Conservation (phyloP, 306 rosid species). For the Prunus mongolica region DNA sequence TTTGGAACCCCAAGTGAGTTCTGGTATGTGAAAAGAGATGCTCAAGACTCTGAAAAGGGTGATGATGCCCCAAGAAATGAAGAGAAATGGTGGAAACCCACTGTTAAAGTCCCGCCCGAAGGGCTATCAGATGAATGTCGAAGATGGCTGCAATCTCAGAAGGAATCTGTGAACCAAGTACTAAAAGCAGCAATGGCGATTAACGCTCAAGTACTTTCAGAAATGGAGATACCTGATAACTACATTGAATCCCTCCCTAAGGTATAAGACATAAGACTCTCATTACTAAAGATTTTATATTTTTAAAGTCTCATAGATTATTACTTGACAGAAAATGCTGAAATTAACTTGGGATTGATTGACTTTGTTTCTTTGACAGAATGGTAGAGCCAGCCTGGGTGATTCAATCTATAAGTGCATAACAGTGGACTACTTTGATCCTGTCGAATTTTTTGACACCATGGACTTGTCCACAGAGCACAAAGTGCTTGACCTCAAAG, state of each 20-base stretch:
- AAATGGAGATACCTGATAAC: constrained; percentile 80
- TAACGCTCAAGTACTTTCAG: constrained; percentile 79
- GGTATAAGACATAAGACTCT: constrained; percentile 29
- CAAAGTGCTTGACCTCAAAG: constrained; percentile 78
- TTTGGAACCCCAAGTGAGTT: constrained; percentile 67
- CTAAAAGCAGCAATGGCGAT: constrained; percentile 96
- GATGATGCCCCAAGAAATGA: constrained; percentile 38
- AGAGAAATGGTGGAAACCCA: constrained; percentile 93
- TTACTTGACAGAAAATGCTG: neutral
- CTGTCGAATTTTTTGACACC: constrained; percentile 53
- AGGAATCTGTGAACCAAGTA: constrained; percentile 72
- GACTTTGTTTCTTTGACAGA: constrained; percentile 38
- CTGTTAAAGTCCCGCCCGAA: constrained; percentile 58
- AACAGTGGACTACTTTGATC: constrained; percentile 68
- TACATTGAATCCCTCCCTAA: constrained; percentile 89
- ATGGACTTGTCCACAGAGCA: constrained; percentile 78
- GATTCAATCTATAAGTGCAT: constrained; percentile 67
- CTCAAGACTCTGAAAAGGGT: constrained; percentile 39
- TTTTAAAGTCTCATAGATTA: neutral
- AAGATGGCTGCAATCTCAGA: constrained; percentile 63
- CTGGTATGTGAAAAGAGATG: constrained; percentile 65
- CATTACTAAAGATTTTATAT: neutral
- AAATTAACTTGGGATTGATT: neutral
- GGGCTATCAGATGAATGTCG: constrained; percentile 65
- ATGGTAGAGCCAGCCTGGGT: constrained; percentile 86